Base-by-base conservation (phyloP, 2,329 filamentous ascomycete genomes). In the Fusarium tjaetaba region DNA sequence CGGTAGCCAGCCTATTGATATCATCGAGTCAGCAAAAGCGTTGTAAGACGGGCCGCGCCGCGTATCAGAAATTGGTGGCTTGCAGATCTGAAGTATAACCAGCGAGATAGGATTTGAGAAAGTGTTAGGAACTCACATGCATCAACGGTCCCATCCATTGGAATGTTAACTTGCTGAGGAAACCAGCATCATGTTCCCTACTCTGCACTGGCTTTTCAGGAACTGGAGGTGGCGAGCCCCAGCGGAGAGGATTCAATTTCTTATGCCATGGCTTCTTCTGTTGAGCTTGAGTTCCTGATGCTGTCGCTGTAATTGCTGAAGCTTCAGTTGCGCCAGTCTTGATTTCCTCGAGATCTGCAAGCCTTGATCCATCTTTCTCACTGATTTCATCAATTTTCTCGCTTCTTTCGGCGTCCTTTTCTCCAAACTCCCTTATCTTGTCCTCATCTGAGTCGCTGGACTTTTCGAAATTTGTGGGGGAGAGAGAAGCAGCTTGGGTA, bases 91-190 rank as follows among this genome's bases (percentile, higher is more conserved):
- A 55, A 42, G 24, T 39, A 49, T 57, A 32, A 34, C 24, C 51
- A 34, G 41, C 16, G 20, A 62, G 20, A 60, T 53, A 39, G 43
- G 36, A 61, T 26, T 43, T 45, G 52, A 42, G 48, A 49, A 58
- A 38, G 24, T 18, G 24, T 14, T n/a, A 30, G 34, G 34, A 57
- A 85, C 89, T 84, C 81, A 92, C 92, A 72, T 84, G 87, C 95
- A 98, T 98, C 62, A 98, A 80, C 3, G 94, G 92, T 2, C 91
- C 90, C 87, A 98, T 96, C 96, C 96, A 98, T 80, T 94, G 90
- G 79, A 97, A 98, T 8, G 92, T 92, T 28, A 97, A 81, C 64
- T 87, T 81, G 83, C 94, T 97, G 72, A 96, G 88, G 78, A 95
- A 92, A 5, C 88, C 85, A 10, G 95, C 95, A 8, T 85, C 86